Base-by-base conservation (phyloP, 2,329 filamentous ascomycete species). In the Juglanconis sp. region DNA sequence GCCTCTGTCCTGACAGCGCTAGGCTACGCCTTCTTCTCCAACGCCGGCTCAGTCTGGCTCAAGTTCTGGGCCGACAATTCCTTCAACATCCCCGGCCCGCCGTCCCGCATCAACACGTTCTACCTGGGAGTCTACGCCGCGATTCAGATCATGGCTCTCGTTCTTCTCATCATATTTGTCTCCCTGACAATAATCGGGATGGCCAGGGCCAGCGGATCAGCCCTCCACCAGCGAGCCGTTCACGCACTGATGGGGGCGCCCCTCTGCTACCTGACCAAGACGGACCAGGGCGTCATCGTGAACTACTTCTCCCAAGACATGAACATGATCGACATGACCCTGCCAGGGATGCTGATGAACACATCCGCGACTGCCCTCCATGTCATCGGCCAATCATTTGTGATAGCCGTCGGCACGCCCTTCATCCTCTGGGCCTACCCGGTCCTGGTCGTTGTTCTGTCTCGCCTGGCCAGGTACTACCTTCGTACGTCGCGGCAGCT, bases 401-500 rank as follows among this genome's bases (percentile, higher is more conserved):
- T 80, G 0, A 74, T 80, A 40, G 72, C 72, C 4, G 68, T 74
- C 3, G 72, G 75, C 11, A 74, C 77, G 13, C 56, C 57, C 1
- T 34, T 31, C 11, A 31, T 60, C 0, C 70, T 70, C 56, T 76
- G 75, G 47, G 73, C 73, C 4, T 72, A 76, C 10, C 72, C 72
- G 0, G 71, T 78, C 48, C 76, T 78, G 0, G 64, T 77, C 42
- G 63, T 68, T 4, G 66, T 71, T 1, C 63, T 78, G 5, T 77
- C 74, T 54, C 56, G 70, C 3, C 69, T 80, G 24, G 75, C 79
- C 57, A 76, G 74, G 44, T 69, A 76, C 59, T 81, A 81, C 62
- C 69, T 81, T 11, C 72, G 75, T 4, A 81, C 79, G 1, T 79
- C 77, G 2, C 75, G 78, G 6, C 79, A 81, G 62, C 66, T 81